A percentile compares a stretch with the other conserved stretches of the same genome.
These are phyloP conservation scores for Microcyclospora pomicola DNA, from an alignment of 2,329 filamentous ascomycete species.

Conservation along the genomic window DNA sequence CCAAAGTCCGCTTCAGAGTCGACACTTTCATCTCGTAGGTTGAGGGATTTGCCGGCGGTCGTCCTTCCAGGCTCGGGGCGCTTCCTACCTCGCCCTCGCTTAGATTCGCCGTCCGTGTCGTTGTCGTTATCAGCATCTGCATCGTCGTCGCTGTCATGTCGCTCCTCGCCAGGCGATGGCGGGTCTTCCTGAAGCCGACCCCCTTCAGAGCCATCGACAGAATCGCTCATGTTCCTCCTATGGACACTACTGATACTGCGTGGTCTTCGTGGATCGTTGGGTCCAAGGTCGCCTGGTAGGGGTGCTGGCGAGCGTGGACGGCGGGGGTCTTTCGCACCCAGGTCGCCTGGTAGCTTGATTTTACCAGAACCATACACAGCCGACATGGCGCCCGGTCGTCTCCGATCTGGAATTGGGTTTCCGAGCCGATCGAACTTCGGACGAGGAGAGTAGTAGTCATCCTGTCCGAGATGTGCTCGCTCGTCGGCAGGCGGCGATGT, in stretches of 20 bases:
- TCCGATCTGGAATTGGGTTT: constrained; percentile 15
- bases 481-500: constrained; percentile 11
- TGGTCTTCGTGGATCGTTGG: constrained; percentile 17
- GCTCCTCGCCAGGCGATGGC: constrained; percentile 9
- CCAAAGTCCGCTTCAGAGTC: constrained; percentile 11
- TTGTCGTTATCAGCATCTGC: constrained; percentile 21
- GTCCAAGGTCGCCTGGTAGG: constrained; percentile 20
- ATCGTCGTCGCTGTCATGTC: constrained; percentile 18
- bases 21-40: constrained; percentile 17
- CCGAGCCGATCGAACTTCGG: constrained; percentile 18
- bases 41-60: constrained; percentile 20
- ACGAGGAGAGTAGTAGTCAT: constrained; percentile 16
- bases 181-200: constrained; percentile 18
- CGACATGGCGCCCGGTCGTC: constrained; percentile 17
- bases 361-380: constrained; percentile 15
- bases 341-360: constrained; percentile 23
- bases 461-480: constrained; percentile 6
- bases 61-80: constrained; percentile 21
- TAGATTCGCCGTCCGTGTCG: constrained; percentile 19
- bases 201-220: constrained; percentile 8
- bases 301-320: constrained; percentile 20
- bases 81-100: constrained; percentile 20
- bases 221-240: constrained; percentile 11
- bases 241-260: constrained; percentile 11
- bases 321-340: constrained; percentile 22